Percentiles rank a stretch among this genome's conserved stretches.
Conservation (phyloP, 2,329 filamentous ascomycete species). For the Curvularia sp. region DNA sequence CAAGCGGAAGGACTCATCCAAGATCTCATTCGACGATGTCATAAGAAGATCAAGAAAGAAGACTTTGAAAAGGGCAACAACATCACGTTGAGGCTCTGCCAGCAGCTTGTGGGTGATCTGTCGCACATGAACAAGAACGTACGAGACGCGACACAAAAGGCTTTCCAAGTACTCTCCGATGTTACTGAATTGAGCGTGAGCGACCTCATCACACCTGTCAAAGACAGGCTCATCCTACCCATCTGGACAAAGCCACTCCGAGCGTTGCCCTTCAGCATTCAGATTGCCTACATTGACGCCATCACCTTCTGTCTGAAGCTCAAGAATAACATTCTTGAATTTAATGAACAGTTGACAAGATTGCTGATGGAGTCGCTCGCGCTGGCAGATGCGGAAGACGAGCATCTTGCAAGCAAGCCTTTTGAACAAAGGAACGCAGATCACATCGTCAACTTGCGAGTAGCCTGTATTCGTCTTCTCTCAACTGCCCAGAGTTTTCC, state of each 20-base stretch:
- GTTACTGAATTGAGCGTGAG: conserved; percentile 80
- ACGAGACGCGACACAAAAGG: conserved; percentile 81
- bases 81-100: conserved; percentile 77
- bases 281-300: conserved; percentile 98
- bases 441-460: conserved; percentile 86
- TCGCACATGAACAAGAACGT: conserved; percentile 97
- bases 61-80: conserved; percentile 73
- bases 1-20: conserved; percentile 85
- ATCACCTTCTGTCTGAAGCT: conserved; percentile 94
- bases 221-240: conserved; percentile 84
- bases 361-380: conserved; percentile 93
- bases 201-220: conserved; percentile 88
- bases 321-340: conserved; percentile 85
- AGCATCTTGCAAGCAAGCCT: conserved; percentile 83
- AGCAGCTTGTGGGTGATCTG: conserved; percentile 84
- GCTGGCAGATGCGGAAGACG: conserved; percentile 91
- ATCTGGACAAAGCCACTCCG: conserved; percentile 96
- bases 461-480: conserved; percentile 90
- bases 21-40: conserved; percentile 78
- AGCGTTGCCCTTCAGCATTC: conserved; percentile 89
- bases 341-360: conserved; percentile 89
- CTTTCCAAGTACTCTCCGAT: conserved; percentile 81
- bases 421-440: conserved; percentile 95
- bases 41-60: conserved; percentile 79
- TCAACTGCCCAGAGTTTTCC: conserved; percentile 93